A percentile compares a stretch with the other conserved stretches of the same genome.
phyloP scores from a whole-genome alignment of 208 protist genomes.

The Vickermania spadyakhi region DNA sequence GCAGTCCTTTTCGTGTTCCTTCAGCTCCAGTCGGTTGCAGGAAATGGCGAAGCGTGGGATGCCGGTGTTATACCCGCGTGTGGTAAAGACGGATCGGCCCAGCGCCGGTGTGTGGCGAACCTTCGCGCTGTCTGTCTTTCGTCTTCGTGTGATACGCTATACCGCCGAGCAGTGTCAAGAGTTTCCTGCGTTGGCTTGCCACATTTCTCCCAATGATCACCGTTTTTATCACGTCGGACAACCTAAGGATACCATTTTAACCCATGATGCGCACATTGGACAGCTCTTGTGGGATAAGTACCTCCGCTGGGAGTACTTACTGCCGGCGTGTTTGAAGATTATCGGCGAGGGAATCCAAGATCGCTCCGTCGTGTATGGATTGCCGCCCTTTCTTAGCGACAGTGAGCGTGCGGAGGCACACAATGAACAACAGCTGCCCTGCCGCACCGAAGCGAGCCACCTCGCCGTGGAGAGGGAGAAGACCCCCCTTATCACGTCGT shows the following conservation, averaged over 20 bases:
- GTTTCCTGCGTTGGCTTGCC: not conserved
- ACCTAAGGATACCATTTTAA: not conserved
- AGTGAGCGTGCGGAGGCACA: not conserved
- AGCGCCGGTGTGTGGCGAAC: not conserved
- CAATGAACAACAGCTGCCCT: not conserved
- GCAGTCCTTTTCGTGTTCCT: not conserved
- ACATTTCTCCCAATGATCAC: not conserved
- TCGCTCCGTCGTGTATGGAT: not conserved
- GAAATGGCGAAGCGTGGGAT: not conserved
- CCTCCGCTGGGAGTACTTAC: not conserved
- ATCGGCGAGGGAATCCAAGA: not conserved
- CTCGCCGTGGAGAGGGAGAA: no score
- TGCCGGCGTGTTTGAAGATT: not conserved
- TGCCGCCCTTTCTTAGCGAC: not conserved
- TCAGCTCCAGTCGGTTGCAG: not conserved
- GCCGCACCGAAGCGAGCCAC: no score
- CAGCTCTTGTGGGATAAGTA: not conserved
- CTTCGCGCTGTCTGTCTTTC: not conserved
- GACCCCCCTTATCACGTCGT: no score
- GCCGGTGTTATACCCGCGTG: not conserved
- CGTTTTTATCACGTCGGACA: not conserved
- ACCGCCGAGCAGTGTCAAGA: not conserved
- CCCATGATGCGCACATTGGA: not conserved
- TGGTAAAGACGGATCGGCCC: not conserved
- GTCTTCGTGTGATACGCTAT: not conserved